These are phyloP conservation scores for Bisporella sp. DNA, from an alignment of 2,329 filamentous ascomycete species.

Conservation along the genomic window DNA sequence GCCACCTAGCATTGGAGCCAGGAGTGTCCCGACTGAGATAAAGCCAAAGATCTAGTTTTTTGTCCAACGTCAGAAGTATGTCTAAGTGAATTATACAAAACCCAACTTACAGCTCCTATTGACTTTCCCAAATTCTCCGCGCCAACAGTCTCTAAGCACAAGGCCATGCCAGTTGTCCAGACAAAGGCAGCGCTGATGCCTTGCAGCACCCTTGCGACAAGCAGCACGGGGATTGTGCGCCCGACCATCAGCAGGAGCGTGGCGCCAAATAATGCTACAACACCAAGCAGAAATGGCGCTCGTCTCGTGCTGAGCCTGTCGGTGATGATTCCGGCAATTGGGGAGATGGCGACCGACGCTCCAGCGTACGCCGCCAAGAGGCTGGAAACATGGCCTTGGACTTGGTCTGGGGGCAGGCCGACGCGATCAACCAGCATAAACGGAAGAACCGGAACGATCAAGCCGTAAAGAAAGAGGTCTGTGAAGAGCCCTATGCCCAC, in stretches of 20 bases:
- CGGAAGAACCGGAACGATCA: conserved; percentile 2
- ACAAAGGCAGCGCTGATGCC: conserved; percentile 55
- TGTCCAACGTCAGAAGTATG: too few species aligned
- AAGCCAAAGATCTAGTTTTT: conserved; percentile 45
- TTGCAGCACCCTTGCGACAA: conserved; percentile 4
- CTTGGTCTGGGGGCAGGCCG: background rate
- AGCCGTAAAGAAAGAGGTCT: conserved; percentile 5
- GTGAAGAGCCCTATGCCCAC: background rate
- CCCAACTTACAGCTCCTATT: conserved; percentile 35
- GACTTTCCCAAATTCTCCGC: conserved; percentile 51
- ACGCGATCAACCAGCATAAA: conserved; percentile 3
- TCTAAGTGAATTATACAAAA: too few species aligned
- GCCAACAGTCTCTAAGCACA: conserved; percentile 63
- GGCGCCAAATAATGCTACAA: conserved; percentile 27
- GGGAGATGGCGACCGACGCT: background rate
- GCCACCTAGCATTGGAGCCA: conserved; percentile 36
- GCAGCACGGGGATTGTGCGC: background rate
- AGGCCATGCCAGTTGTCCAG: conserved; percentile 64
- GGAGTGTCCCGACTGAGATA: conserved; percentile 47
- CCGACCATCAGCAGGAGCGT: conserved; percentile 58
- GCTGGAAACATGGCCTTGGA: background rate
- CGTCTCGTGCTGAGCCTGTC: conserved; percentile 56
- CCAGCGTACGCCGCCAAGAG: background rate
- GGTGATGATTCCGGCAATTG: conserved; percentile 26
- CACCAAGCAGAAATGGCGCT: conserved; percentile 53